Conservation (phyloP, 164 flowering plant species). For the Umbilicus rupestris region DNA sequence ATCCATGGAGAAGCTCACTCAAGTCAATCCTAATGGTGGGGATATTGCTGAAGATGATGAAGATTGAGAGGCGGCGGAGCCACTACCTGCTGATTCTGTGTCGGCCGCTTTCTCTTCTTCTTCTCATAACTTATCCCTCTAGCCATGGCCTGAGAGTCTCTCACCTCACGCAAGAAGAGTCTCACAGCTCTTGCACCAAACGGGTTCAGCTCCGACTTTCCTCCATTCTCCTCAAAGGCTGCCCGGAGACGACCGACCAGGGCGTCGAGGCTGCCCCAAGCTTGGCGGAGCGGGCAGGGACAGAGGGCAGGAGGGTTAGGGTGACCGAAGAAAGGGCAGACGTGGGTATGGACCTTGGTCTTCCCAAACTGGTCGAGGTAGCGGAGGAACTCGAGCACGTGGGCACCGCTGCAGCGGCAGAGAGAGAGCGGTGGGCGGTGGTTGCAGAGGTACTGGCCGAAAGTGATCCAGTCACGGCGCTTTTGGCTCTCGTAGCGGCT, state of each 20-base stretch:
- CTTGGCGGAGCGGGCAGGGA: conserved; percentile 9
- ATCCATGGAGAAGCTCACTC: no score
- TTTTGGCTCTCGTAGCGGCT: conserved; percentile 11
- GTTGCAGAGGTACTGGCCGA: conserved; percentile 8
- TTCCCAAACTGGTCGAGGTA: conserved; percentile 10
- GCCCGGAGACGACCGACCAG: not conserved
- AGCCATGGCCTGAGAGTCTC: conserved; percentile 9
- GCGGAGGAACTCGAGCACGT: no score
- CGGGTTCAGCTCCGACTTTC: conserved; percentile 3
- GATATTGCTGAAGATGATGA: not conserved
- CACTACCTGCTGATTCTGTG: not conserved
- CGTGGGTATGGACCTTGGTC: conserved; percentile 5
- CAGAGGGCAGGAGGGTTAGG: conserved; percentile 10
- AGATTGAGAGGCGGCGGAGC: not conserved
- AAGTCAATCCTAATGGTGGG: no score
- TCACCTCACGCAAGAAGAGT: conserved; percentile 6
- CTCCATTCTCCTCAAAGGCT: conserved; percentile 9
- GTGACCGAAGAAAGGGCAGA: conserved; percentile 12
- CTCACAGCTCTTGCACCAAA: conserved; percentile 6
- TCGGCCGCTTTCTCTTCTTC: conserved; percentile 8
- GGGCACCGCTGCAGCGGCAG: conserved; percentile 8
- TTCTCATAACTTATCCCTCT: conserved; percentile 9
- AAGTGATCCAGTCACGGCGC: conserved; percentile 10
- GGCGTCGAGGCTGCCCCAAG: conserved; percentile 9
- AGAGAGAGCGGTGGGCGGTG: conserved; percentile 12